Conservation (phyloP, 768 basidiomycete species). For the Lactarius quietus region DNA sequence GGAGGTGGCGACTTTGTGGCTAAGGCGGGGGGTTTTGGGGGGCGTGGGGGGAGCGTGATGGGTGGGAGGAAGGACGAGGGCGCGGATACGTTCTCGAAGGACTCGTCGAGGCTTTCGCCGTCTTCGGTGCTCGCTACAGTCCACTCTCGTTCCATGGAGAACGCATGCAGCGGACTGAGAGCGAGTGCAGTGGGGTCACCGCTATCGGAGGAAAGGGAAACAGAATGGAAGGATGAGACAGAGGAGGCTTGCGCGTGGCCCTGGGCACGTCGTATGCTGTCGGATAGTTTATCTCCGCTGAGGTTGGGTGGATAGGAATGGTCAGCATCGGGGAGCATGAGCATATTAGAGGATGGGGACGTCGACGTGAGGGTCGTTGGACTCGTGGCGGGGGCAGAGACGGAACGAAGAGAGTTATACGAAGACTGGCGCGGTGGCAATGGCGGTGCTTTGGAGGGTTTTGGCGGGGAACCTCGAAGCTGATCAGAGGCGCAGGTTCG, state of each 20-base stretch:
- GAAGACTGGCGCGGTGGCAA: constrained; percentile 63
- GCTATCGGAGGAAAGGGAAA: constrained; percentile 67
- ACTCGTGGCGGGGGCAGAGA: constrained; percentile 46
- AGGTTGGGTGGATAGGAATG: constrained; percentile 48
- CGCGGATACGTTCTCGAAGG: constrained; percentile 62
- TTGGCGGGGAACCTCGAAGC: constrained; percentile 46
- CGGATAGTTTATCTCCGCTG: constrained; percentile 32
- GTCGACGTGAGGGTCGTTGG: constrained; percentile 31
- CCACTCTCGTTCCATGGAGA: constrained; percentile 42
- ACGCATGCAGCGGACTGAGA: constrained; percentile 30
- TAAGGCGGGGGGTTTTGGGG: constrained; percentile 30
- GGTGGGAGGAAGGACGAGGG: constrained; percentile 41
- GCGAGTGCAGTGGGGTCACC: constrained; percentile 26
- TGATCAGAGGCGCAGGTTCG: constrained; percentile 45
- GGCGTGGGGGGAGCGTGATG: constrained; percentile 29
- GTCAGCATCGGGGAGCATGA: constrained; percentile 40
- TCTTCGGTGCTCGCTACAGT: constrained; percentile 42
- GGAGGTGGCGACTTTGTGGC: not conserved
- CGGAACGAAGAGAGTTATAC: constrained; percentile 39
- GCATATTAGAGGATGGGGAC: constrained; percentile 39
- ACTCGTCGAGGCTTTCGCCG: constrained; percentile 55
- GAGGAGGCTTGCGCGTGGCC: constrained; percentile 61
- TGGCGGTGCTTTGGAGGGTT: constrained; percentile 42
- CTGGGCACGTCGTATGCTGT: constrained; percentile 33
- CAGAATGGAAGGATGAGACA: constrained; percentile 75